Evolutionary conservation across 139 green algal genomes (phyloP).

Genomic region (Chlorella sp.): DNA sequence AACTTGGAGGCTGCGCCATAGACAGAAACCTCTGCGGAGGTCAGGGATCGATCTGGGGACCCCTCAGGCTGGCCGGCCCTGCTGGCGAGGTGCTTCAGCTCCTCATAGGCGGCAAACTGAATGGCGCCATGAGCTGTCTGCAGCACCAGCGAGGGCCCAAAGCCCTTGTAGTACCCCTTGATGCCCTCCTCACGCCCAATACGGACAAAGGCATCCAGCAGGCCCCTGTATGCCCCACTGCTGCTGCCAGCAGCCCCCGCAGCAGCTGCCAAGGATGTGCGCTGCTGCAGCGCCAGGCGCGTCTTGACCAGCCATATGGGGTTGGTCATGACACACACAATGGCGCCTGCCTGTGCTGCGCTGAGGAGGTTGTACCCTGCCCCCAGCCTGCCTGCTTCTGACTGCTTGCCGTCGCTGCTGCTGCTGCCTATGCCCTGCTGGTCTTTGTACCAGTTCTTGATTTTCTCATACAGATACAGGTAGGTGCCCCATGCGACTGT

Average conservation of each 20-base stretch:
- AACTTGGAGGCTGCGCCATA: slow-evolving; percentile 78
- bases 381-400: no score
- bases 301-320: slow-evolving; percentile 97
- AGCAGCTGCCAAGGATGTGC: background rate
- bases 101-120: slow-evolving; percentile 95
- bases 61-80: background rate
- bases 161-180: slow-evolving; percentile 79
- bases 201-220: slow-evolving; percentile 59
- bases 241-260: background rate
- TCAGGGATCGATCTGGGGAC: slow-evolving; percentile 2
- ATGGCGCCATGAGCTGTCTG: slow-evolving; percentile 82
- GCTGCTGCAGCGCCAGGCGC: slow-evolving; percentile 77
- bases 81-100: slow-evolving; percentile 64
- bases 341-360: no score
- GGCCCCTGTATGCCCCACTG: slow-evolving; percentile 47
- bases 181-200: slow-evolving; percentile 77
- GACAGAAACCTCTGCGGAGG: background rate
- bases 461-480: no score
- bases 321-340: no score
- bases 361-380: no score
- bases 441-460: no score
- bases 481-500: no score
- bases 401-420: no score
- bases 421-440: no score
- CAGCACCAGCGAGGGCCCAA: slow-evolving; percentile 81